phyloP scores from a whole-genome alignment of 495 filamentous ascomycete genomes.

The Penicillium coffeae region DNA sequence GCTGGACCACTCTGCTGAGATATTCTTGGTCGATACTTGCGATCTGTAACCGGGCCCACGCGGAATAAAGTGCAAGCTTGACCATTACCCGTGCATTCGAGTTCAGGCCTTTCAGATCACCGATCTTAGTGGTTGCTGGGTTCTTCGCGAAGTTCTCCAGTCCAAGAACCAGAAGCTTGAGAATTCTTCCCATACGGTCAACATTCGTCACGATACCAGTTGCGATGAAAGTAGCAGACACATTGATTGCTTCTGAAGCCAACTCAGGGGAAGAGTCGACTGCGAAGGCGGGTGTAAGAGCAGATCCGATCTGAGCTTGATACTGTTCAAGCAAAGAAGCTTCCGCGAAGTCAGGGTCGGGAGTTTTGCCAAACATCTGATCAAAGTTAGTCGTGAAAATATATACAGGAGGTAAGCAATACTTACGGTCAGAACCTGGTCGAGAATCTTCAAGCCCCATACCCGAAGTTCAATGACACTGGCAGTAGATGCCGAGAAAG shows the following conservation, averaged over 20 bases:
- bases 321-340: slow-evolving; percentile 95
- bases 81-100: slow-evolving; percentile 98
- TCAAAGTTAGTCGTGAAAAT: neutral
- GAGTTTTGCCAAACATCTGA: slow-evolving; percentile 87
- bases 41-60: slow-evolving; percentile 97
- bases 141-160: slow-evolving; percentile 89
- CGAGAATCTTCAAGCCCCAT: slow-evolving; percentile 87
- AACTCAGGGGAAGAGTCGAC: slow-evolving; percentile 93
- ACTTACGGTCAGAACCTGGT: slow-evolving; percentile 69
- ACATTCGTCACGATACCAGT: slow-evolving; percentile 97
- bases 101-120: slow-evolving; percentile 88
- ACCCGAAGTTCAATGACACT: slow-evolving; percentile 85
- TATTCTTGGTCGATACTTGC: slow-evolving; percentile 92
- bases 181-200: slow-evolving; percentile 94
- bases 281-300: slow-evolving; percentile 93
- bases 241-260: slow-evolving; percentile 90
- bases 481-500: slow-evolving; percentile 94
- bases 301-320: slow-evolving; percentile 95
- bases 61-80: slow-evolving; percentile 93
- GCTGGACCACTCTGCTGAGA: slow-evolving; percentile 81
- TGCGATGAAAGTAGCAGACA: slow-evolving; percentile 95
- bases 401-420: neutral
- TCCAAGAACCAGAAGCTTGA: slow-evolving; percentile 87
- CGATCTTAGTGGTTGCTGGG: slow-evolving; percentile 78
- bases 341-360: slow-evolving; percentile 95